Evolutionary conservation across 2,329 filamentous ascomycete species (phyloP).

Genomic region (Pestalotiopsis sp.): DNA sequence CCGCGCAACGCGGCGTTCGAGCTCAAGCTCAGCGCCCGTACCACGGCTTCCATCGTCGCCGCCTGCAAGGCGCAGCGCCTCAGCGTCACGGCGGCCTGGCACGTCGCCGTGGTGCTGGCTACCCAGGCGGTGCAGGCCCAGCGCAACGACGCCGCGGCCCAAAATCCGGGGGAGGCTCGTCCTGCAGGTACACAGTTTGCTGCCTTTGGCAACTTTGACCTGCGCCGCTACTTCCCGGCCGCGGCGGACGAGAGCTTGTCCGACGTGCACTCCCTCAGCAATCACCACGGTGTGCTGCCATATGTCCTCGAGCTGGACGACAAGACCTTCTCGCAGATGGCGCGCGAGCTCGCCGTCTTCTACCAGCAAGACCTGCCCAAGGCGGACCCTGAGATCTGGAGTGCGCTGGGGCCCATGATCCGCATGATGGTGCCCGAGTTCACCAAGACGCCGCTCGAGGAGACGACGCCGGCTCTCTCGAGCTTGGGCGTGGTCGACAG

Average conservation of each 20-base stretch:
- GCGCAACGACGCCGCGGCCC: neutral
- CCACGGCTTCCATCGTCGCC: constrained; percentile 12
- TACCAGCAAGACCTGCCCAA: constrained; percentile 15
- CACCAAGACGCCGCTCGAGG: constrained; percentile 14
- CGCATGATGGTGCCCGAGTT: constrained; percentile 16
- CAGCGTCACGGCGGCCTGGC: constrained; percentile 17
- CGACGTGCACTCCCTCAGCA: constrained; percentile 13
- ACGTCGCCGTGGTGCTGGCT: constrained; percentile 15
- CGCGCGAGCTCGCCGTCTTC: constrained; percentile 12
- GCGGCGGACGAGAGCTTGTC: neutral
- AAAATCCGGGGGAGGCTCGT: neutral
- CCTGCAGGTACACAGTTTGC: constrained; percentile 13
- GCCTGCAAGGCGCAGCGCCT: constrained; percentile 15
- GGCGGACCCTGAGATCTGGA: constrained; percentile 16
- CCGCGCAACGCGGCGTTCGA: constrained; percentile 11
- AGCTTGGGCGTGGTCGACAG: constrained; percentile 16
- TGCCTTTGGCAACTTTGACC: constrained; percentile 17
- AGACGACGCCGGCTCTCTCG: constrained; percentile 16
- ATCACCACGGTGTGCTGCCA: constrained; percentile 16
- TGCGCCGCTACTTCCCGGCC: constrained; percentile 17
- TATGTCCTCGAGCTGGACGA: constrained; percentile 12
- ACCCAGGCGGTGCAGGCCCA: constrained; percentile 14
- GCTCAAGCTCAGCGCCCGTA: constrained; percentile 8
- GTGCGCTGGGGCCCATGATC: constrained; percentile 17
- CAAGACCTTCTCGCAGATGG: constrained; percentile 14